These are phyloP conservation scores for Verticillium isaacii DNA, from an alignment of 2,329 filamentous ascomycete species.

Conservation along the genomic window DNA sequence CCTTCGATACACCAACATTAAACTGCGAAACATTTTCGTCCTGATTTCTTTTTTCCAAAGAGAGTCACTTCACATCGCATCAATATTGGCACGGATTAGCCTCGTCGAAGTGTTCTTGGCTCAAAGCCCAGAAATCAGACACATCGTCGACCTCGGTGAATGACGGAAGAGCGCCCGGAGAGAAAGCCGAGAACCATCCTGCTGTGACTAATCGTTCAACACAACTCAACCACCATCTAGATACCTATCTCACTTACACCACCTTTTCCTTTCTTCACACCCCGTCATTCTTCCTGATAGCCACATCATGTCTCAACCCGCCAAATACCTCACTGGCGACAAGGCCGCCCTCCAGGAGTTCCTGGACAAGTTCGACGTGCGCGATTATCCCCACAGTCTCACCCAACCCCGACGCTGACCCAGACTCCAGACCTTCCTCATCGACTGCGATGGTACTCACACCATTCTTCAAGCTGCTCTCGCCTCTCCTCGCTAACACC, in stretches of 20 bases:
- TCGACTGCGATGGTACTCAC: constrained; percentile 86
- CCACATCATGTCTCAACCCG: constrained; percentile 25
- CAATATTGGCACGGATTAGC: background rate
- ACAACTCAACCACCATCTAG: background rate
- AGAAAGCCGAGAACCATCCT: background rate
- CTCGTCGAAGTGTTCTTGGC: background rate
- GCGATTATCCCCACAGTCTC: constrained; percentile 31
- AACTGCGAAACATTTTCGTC: too few species aligned
- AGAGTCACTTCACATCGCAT: background rate
- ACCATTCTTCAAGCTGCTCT: constrained; percentile 18
- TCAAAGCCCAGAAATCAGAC: background rate
- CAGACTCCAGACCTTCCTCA: constrained; percentile 69
- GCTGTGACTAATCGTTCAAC: background rate
- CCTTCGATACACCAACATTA: too few species aligned
- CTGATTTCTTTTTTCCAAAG: background rate
- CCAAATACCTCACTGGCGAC: constrained; percentile 76
- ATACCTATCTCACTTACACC: background rate
- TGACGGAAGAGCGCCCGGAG: background rate
- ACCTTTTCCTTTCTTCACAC: background rate
- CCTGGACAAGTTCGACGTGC: constrained; percentile 85
- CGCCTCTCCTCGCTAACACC: background rate
- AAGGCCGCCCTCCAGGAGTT: constrained; percentile 73
- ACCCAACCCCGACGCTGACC: constrained; percentile 8
- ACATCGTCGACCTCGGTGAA: background rate
- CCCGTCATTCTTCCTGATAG: background rate